Conservation (phyloP, 176 grass and related monocot species). For the Ensete glaucum region DNA sequence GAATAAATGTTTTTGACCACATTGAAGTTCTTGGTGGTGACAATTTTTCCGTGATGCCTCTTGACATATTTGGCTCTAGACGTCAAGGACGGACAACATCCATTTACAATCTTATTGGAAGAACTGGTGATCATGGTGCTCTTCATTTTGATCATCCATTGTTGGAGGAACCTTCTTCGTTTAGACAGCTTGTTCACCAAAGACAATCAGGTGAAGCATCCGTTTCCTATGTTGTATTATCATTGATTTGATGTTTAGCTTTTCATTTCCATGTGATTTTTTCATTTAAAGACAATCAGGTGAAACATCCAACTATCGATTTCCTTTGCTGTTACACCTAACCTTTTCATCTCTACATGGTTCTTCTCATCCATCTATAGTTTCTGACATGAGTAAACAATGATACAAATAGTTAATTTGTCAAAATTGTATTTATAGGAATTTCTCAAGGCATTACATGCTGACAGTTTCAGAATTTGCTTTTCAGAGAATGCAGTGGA, state of each 20-base stretch:
- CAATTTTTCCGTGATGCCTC: slow-evolving; percentile 81
- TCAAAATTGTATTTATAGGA: not conserved
- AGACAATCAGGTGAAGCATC: slow-evolving; percentile 62
- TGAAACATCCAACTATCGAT: too few species aligned
- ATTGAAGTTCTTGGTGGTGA: slow-evolving; percentile 86
- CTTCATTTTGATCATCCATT: slow-evolving; percentile 68
- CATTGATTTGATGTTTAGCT: not conserved
- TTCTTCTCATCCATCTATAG: too few species aligned
- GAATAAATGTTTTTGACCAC: slow-evolving; percentile 98
- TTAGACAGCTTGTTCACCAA: slow-evolving; percentile 53
- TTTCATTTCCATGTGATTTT: too few species aligned
- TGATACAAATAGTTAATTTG: not conserved
- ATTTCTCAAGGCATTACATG: not conserved
- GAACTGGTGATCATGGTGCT: slow-evolving; percentile 48
- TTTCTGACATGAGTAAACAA: too few species aligned
- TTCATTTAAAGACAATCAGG: too few species aligned
- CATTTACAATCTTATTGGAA: slow-evolving; percentile 95
- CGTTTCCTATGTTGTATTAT: not conserved
- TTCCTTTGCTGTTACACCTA: too few species aligned
- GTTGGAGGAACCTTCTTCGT: slow-evolving; percentile 75
- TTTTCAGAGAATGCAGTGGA: slow-evolving; percentile 74
- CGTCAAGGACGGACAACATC: slow-evolving; percentile 84
- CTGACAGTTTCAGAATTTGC: slow-evolving; percentile 7
- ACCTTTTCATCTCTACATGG: too few species aligned
- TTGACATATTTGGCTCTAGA: slow-evolving; percentile 95